These are phyloP conservation scores for Lentinula aciculospora DNA, from an alignment of 768 basidiomycete genomes.

Conservation along the genomic window DNA sequence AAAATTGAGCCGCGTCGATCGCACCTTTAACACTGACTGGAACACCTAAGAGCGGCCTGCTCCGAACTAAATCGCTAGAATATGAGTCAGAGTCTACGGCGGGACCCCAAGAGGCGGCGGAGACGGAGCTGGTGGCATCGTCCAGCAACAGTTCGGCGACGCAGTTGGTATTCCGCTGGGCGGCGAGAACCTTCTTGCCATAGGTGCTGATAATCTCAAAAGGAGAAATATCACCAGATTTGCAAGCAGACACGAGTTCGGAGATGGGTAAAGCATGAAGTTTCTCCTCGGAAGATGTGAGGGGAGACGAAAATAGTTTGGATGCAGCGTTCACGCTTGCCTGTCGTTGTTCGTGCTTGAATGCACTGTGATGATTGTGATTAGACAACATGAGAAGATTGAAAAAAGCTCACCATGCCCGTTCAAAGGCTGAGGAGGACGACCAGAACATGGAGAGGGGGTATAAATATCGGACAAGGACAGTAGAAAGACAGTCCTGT, in stretches of 20 bases:
- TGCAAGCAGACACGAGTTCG: constrained; percentile 40
- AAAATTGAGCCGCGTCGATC: constrained; percentile 12
- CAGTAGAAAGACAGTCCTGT: not conserved
- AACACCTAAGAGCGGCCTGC: constrained; percentile 55
- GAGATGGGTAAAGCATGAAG: constrained; percentile 44
- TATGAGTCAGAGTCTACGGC: constrained; percentile 29
- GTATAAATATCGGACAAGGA: not conserved
- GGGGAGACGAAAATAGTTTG: constrained; percentile 30
- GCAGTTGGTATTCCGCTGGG: constrained; percentile 60
- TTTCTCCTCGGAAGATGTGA: constrained; percentile 39
- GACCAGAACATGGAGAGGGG: constrained; percentile 30
- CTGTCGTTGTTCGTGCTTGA: constrained; percentile 41
- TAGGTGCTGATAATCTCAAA: constrained; percentile 43
- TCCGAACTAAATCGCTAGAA: constrained; percentile 25
- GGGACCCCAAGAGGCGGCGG: constrained; percentile 33
- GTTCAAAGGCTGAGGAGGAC: constrained; percentile 30
- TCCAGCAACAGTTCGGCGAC: constrained; percentile 61
- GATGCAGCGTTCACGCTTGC: constrained; percentile 35
- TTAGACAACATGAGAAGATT: constrained; percentile 5
- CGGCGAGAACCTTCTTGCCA: constrained; percentile 47
- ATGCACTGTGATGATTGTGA: constrained; percentile 22
- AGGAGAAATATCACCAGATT: constrained; percentile 33
- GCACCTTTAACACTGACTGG: constrained; percentile 67
- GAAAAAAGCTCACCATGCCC: constrained; percentile 15
- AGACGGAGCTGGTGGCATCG: constrained; percentile 31